A percentile compares a stretch with the other conserved stretches of the same genome.
phyloP scores from a whole-genome alignment of 306 rosid genomes.

The Lotus japonicus region DNA sequence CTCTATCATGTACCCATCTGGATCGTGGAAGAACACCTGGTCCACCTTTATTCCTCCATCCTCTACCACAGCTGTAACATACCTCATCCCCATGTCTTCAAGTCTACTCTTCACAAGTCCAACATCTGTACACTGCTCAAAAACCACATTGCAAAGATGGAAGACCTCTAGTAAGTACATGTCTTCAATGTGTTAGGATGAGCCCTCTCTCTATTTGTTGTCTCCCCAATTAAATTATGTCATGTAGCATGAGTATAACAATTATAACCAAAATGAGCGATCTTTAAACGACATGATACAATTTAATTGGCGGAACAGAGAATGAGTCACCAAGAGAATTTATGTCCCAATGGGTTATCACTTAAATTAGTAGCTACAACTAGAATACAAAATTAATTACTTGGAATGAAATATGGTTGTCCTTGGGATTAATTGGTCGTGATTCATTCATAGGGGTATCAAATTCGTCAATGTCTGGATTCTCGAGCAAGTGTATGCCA shows the following conservation, averaged over 20 bases:
- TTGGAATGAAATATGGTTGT: conserved; percentile 81
- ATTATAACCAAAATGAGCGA: no score
- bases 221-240: no score
- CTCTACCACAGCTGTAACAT: conserved; percentile 64
- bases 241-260: no score
- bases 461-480: conserved; percentile 47
- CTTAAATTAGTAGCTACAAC: no score
- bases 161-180: neutral
- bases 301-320: no score
- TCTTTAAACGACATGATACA: no score
- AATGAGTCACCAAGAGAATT: no score
- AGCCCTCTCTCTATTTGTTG: no score
- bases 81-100: conserved; percentile 66
- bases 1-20: conserved; percentile 82
- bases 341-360: no score
- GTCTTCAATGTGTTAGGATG: no score
- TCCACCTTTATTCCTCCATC: conserved; percentile 57
- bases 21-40: conserved; percentile 84
- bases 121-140: conserved; percentile 72
- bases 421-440: conserved; percentile 68
- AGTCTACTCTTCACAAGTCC: conserved; percentile 65
- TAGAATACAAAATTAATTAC: no score
- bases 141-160: no score
- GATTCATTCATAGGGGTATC: conserved; percentile 26
- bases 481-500: conserved; percentile 78